These are phyloP conservation scores for Diddensiella santjacobensis DNA, from an alignment of 805 yeast genomes.

Conservation along the genomic window DNA sequence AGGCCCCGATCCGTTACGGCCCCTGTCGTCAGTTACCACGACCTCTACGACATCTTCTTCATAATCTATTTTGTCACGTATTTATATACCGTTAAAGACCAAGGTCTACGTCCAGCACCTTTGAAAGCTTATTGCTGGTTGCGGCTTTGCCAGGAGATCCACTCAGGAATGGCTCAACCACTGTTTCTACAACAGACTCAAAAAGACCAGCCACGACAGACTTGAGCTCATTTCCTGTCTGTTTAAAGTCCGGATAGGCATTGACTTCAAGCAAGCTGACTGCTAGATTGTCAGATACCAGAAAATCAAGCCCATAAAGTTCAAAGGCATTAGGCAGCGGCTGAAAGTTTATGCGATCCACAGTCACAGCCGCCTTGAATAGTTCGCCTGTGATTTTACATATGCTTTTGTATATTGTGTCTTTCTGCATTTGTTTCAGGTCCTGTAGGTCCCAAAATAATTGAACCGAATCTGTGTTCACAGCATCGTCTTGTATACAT, in stretches of 20 bases:
- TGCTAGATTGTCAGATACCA: conserved; percentile 48
- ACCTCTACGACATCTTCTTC: background rate
- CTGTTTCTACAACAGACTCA: conserved; percentile 46
- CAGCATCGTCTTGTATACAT: conserved; percentile 64
- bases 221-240: conserved; percentile 79
- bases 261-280: conserved; percentile 79
- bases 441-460: conserved; percentile 55
- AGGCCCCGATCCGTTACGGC: conserved; percentile 9
- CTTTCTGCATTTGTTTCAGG: conserved; percentile 26
- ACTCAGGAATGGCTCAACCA: conserved; percentile 43
- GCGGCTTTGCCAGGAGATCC: background rate
- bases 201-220: conserved; percentile 67
- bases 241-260: conserved; percentile 95
- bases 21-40: background rate
- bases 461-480: conserved; percentile 39
- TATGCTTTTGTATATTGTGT: conserved; percentile 50
- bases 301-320: conserved; percentile 82
- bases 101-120: background rate
- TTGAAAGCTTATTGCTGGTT: background rate
- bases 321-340: conserved; percentile 81
- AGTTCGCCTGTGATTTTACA: conserved; percentile 61
- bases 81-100: background rate
- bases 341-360: conserved; percentile 80
- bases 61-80: background rate
- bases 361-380: conserved; percentile 74